Percentiles rank a stretch among this genome's conserved stretches.
These are phyloP conservation scores for Rhytidiadelphus loreus DNA, from an alignment of 225 moss, liverwort and hornwort genomes.

Conservation along the genomic window DNA sequence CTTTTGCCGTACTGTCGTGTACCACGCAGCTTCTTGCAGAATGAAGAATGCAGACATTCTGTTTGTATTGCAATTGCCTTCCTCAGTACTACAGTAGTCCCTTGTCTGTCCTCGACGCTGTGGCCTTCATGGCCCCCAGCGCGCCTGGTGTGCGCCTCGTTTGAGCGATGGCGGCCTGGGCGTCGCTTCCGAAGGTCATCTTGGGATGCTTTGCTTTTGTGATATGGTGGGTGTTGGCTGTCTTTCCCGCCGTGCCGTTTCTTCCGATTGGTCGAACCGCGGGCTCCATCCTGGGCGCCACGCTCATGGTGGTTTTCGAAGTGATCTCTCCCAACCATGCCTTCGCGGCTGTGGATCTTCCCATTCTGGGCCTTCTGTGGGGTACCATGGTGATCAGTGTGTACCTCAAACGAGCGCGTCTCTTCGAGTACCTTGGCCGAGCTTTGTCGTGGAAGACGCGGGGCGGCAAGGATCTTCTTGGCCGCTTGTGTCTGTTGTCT, in stretches of 20 bases:
- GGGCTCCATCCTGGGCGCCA: constrained; percentile 71
- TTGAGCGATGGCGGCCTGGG: background rate
- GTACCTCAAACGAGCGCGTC: constrained; percentile 47
- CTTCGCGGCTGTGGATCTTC: constrained; percentile 60
- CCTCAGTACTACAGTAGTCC: too few species aligned
- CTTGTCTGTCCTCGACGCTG: too few species aligned
- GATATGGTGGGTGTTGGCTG: constrained; percentile 74
- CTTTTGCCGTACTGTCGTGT: too few species aligned
- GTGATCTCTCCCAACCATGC: constrained; percentile 46
- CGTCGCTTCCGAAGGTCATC: constrained; percentile 16
- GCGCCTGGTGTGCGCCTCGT: background rate
- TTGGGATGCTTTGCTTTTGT: constrained; percentile 57
- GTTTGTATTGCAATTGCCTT: too few species aligned
- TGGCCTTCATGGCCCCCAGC: background rate
- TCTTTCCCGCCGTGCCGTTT: constrained; percentile 62
- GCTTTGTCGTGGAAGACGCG: constrained; percentile 52
- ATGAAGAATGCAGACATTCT: too few species aligned
- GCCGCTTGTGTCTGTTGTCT: constrained; percentile 52
- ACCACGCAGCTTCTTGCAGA: too few species aligned
- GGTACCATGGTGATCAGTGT: constrained; percentile 84
- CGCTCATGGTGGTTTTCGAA: constrained; percentile 67
- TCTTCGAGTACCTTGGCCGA: constrained; percentile 44
- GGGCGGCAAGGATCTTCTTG: constrained; percentile 64
- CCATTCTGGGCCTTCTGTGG: constrained; percentile 70
- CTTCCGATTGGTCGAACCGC: constrained; percentile 82